Evolutionary conservation across 768 basidiomycete species (phyloP).

Genomic region (Lactarius hengduanensis): DNA sequence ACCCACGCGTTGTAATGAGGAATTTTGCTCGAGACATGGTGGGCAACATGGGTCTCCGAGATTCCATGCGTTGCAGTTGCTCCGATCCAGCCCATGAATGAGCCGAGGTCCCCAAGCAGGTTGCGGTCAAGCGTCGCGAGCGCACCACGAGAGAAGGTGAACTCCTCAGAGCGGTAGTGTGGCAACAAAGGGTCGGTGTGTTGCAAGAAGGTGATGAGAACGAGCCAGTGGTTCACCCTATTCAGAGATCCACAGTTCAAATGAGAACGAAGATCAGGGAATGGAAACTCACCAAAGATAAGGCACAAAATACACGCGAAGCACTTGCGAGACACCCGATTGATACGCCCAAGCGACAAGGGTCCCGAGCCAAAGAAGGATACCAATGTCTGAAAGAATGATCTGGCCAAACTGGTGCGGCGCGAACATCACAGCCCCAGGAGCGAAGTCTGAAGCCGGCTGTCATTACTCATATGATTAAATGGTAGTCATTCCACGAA

Average conservation of each 20-base stretch:
- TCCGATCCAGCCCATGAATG: slow-evolving; percentile 82
- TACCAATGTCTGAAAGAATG: slow-evolving; percentile 78
- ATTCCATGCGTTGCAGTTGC: slow-evolving; percentile 86
- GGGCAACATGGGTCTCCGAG: slow-evolving; percentile 89
- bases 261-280: too few relatives aligned
- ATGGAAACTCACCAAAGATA: slow-evolving; percentile 66
- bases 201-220: slow-evolving; percentile 95
- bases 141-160: slow-evolving; percentile 93
- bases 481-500: slow-evolving; percentile 39
- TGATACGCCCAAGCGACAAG: slow-evolving; percentile 55
- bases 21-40: slow-evolving; percentile 94
- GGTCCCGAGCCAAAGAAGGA: slow-evolving; percentile 66
- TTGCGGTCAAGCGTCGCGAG: slow-evolving; percentile 87
- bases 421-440: slow-evolving; percentile 77
- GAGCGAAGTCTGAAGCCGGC: slow-evolving; percentile 62
- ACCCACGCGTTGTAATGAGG: slow-evolving; percentile 87
- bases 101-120: slow-evolving; percentile 75
- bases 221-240: slow-evolving; percentile 92
- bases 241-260: neutral
- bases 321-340: slow-evolving; percentile 68
- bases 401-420: slow-evolving; percentile 76
- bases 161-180: slow-evolving; percentile 86
- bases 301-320: slow-evolving; percentile 79
- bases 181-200: slow-evolving; percentile 96
- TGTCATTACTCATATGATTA: neutral